Evolutionary conservation across 768 basidiomycete species (phyloP).

Genomic region (Ramaria sp.): DNA sequence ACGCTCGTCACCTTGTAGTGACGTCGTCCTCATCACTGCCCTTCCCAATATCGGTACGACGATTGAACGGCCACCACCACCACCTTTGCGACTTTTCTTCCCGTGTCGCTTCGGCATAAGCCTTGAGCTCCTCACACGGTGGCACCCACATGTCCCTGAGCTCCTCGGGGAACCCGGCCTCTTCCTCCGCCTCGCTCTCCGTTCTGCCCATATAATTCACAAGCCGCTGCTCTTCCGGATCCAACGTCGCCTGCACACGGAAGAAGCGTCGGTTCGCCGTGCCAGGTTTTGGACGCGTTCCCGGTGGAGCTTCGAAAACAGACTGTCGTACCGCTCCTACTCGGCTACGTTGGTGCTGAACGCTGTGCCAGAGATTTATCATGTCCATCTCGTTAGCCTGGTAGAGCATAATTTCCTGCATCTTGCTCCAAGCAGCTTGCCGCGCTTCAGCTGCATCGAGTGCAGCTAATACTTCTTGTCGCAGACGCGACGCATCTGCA

Average conservation of each 20-base stretch:
- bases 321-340: slow-evolving; percentile 3
- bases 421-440: neutral
- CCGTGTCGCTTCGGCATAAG: slow-evolving; percentile 15
- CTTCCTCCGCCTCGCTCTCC: slow-evolving; percentile 70
- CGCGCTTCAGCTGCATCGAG: neutral
- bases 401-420: neutral
- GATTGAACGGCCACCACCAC: slow-evolving; percentile 35
- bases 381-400: slow-evolving; percentile 3
- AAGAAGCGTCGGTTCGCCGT: slow-evolving; percentile 38
- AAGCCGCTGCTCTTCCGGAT: slow-evolving; percentile 40
- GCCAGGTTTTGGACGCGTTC: neutral
- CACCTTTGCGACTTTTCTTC: slow-evolving; percentile 26
- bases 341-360: slow-evolving; percentile 2
- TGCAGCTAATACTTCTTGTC: neutral
- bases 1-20: neutral
- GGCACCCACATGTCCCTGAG: slow-evolving; percentile 12
- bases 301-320: slow-evolving; percentile 1
- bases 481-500: slow-evolving; percentile 8
- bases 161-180: slow-evolving; percentile 27
- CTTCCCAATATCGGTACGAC: slow-evolving; percentile 24
- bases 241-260: slow-evolving; percentile 59
- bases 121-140: slow-evolving; percentile 20
- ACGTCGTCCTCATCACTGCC: slow-evolving; percentile 52
- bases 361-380: slow-evolving; percentile 1
- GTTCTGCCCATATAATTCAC: slow-evolving; percentile 64